Evolutionary conservation across 2,329 filamentous ascomycete genomes (phyloP), one percentile per base, ranked within the genome.

Genomic region (Fulvia fulva): DNA sequence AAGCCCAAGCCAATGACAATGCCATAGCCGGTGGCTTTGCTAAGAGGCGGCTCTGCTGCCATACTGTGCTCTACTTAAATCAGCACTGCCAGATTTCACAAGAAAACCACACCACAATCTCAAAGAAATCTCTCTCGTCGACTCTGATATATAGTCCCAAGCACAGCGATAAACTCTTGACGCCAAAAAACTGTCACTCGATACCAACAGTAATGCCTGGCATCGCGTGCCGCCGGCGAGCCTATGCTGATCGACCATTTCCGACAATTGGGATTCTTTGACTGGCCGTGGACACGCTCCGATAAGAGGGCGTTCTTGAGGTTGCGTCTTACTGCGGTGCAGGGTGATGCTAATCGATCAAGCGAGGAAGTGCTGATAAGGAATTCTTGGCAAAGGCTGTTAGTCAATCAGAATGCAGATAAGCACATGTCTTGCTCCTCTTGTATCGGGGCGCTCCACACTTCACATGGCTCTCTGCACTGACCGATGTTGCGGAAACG

Each of bases 1-100:
- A 88, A 85, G 21, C 89, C 89, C 16, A 92, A 74, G 19, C 89
- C 89, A 32, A 92, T 75, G 52, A 92, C 83, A 65, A 92, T 86
- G 68, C 88, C 89, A 81, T 92, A 92, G 68, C 89, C 89, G 62
- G 86, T 87, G 56, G 83, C 84, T 68, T 88, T 84, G 63, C 73
- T 69, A 19, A 79, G 72, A 28, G 75, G 74, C 25, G 75, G 72
- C 52, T 65, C 63, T 16, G 59, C 60, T 26, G 65, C 59, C 67
- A 66, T 66, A 43, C 44, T 55, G 54, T 19, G 16, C 37, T 16
- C 8, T 16, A 7, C 37, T n/a, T 19, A 41, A n/a, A 41, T 41
- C 14, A 41, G 16, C 11, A 26, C n/a, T 50, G 8, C 12, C 26
- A 47, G 25, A 3, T 2, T 3, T 26, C 22, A 25, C 22, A 28